Evolutionary conservation across 805 yeast genomes (phyloP), one percentile per base, ranked within the genome.

Genomic region (Debaryomyces hansenii): DNA sequence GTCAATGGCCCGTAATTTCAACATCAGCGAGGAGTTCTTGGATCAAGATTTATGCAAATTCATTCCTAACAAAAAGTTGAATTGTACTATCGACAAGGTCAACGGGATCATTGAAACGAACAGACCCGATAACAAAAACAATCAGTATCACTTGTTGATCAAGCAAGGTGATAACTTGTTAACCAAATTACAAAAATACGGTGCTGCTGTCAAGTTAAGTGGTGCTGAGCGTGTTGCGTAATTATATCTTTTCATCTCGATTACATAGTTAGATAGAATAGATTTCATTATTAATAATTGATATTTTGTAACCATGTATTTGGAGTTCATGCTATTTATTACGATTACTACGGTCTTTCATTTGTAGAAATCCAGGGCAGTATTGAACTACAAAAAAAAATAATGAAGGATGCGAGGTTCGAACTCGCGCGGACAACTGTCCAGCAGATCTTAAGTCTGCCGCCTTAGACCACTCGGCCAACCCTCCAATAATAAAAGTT

Each of bases 31-130:
- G 44, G 94, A 85, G 44, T 94, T 90, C 62, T 73, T 94, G 59
- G 99, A 94, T 66, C 72, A 71, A 44, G 99, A 94, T 65, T 74
- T 94, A 56, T 82, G 96, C 59, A 87, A 84, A 62, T 90, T 92
- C 63, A 90, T 94, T 57, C 96, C 97, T 33, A 91, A 85, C 67
- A 90, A 91, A 64, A 90, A 90, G 69, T 78, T 94, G 63, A 92
- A 91, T 70, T 94, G 99, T 71, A 91, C 94, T 42, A 90, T 94
- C 61, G 99, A 94, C 66, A 82, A 89, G 62, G 98, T 94, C 42
- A 89, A 90, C 66, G 98, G 96, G 11, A 89, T 94, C 50, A 88
- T 94, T 53, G 95, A 89, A 65, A 94, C 99, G 14, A 94, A 90
- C 68, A 80, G 98, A 56, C 97, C 97, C 1, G 99, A 94, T 66